These are phyloP conservation scores for Lasiosphaeria ovina DNA, from an alignment of 495 filamentous ascomycete species.

Conservation along the genomic window DNA sequence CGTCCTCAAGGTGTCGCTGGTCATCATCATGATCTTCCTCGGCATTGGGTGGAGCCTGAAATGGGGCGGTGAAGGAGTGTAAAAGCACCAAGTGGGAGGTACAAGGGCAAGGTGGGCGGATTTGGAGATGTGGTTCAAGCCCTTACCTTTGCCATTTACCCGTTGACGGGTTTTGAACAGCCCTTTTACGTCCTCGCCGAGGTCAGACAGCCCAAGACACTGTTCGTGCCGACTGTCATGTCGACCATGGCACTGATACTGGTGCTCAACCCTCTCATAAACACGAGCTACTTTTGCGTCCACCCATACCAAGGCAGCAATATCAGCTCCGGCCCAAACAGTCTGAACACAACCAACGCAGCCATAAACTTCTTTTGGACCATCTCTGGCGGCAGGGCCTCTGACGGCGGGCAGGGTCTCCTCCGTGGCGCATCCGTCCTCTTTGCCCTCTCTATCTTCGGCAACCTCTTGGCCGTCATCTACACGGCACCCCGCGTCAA, in stretches of 20 bases:
- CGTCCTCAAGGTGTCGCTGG: slow-evolving; percentile 17
- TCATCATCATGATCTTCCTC: slow-evolving; percentile 10
- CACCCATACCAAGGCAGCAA: background rate
- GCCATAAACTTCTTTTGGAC: slow-evolving; percentile 10
- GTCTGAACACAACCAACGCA: slow-evolving; percentile 4
- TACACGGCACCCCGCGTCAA: slow-evolving; percentile 52
- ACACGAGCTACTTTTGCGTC: slow-evolving; percentile 18
- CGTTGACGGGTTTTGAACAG: slow-evolving; percentile 25
- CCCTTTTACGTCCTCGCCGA: slow-evolving; percentile 32
- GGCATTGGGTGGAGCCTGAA: slow-evolving; percentile 2
- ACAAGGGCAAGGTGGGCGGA: background rate
- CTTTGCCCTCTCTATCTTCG: slow-evolving; percentile 9
- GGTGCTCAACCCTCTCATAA: slow-evolving; percentile 18
- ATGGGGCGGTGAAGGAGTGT: slow-evolving; percentile 1
- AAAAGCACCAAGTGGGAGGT: background rate
- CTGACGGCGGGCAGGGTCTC: background rate
- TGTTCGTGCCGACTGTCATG: slow-evolving; percentile 20
- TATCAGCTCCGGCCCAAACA: slow-evolving; percentile 6
- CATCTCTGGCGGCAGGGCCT: background rate
- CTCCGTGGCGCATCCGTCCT: background rate
- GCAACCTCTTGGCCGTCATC: slow-evolving; percentile 38
- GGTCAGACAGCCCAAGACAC: slow-evolving; percentile 16
- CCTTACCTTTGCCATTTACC: slow-evolving; percentile 20
- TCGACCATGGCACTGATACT: slow-evolving; percentile 12
- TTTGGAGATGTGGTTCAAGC: slow-evolving; percentile 9